Evolutionary conservation across 768 basidiomycete species (phyloP), one percentile per base, ranked within the genome.

Genomic region (Kwoniella newhampshirensis): DNA sequence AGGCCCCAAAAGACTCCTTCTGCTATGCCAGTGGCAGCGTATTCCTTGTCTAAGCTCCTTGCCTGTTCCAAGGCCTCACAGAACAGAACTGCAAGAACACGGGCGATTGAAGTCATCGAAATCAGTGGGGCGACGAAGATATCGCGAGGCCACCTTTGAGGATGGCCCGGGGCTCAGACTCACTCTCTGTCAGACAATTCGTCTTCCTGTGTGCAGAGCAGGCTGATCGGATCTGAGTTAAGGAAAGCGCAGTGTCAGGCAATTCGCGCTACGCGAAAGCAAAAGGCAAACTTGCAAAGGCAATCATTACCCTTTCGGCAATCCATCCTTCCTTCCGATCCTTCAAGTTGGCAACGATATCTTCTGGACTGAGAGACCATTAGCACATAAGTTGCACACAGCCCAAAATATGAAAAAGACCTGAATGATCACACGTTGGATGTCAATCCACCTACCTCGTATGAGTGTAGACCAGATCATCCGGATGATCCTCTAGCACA

Each of bases 111-210:
- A 21, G 36, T 12, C 23, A 37, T 11, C 13, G 51, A 15, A 17
- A 8, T 42, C n/a, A n/a, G n/a, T n/a, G n/a, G n/a, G n/a, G n/a
- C n/a, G n/a, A n/a, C n/a, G n/a, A n/a, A n/a, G n/a, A n/a, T n/a
- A n/a, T n/a, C n/a, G n/a, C n/a, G n/a, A n/a, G n/a, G n/a, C n/a
- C n/a, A n/a, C n/a, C n/a, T n/a, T n/a, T n/a, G n/a, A n/a, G n/a
- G n/a, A n/a, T n/a, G n/a, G n/a, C n/a, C n/a, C n/a, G n/a, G n/a
- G n/a, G n/a, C n/a, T 15, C 1, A 42, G 35, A 51, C 78, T 51
- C 39, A 87, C 89, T 83, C 81, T 91, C 89, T 1, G 89, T 91
- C 40, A 90, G 64, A 67, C 87, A 88, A 67, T 90, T 91, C 3
- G 85, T 87, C 59, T 78, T 77, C 32, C 77, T 73, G 12, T 91